A percentile compares a stretch with the other conserved stretches of the same genome.
Evolutionary conservation across 805 yeast genomes (phyloP).

Genomic region (Candida germanica): DNA sequence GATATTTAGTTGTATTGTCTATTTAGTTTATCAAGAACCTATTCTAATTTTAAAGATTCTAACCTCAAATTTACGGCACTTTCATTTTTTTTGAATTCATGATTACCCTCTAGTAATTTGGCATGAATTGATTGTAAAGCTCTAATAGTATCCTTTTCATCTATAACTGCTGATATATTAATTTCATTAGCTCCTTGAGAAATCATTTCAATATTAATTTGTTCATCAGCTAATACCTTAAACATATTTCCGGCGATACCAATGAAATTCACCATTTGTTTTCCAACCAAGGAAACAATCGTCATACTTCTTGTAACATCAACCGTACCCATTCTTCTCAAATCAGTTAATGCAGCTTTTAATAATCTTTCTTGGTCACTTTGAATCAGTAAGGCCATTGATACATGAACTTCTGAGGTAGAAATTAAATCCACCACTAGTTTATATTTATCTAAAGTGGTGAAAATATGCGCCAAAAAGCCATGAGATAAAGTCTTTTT

Average conservation of each 20-base stretch:
- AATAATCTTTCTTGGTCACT: constrained; percentile 60
- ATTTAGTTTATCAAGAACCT: background rate
- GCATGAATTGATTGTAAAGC: constrained; percentile 87
- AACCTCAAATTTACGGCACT: constrained; percentile 31
- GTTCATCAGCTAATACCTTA: constrained; percentile 86
- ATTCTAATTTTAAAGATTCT: constrained; percentile 24
- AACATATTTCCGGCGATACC: constrained; percentile 98
- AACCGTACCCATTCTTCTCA: constrained; percentile 79
- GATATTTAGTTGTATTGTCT: constrained; percentile 19
- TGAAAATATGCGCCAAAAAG: constrained; percentile 85
- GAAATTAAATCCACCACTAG: constrained; percentile 94
- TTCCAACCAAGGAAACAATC: constrained; percentile 92
- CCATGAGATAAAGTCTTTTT: constrained; percentile 92
- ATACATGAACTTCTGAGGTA: constrained; percentile 96
- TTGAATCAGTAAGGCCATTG: constrained; percentile 90
- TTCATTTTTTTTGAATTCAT: constrained; percentile 19
- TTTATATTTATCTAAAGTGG: constrained; percentile 76
- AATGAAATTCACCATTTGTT: constrained; percentile 92
- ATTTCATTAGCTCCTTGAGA: constrained; percentile 98
- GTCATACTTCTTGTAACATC: constrained; percentile 87
- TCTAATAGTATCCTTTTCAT: constrained; percentile 74
- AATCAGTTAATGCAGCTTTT: constrained; percentile 71
- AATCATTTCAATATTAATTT: constrained; percentile 95
- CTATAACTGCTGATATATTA: constrained; percentile 92
- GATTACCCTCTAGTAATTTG: constrained; percentile 53